Base-by-base conservation (phyloP, 1,284 basidiomycete genomes). In the Takashimella tepidaria region DNA sequence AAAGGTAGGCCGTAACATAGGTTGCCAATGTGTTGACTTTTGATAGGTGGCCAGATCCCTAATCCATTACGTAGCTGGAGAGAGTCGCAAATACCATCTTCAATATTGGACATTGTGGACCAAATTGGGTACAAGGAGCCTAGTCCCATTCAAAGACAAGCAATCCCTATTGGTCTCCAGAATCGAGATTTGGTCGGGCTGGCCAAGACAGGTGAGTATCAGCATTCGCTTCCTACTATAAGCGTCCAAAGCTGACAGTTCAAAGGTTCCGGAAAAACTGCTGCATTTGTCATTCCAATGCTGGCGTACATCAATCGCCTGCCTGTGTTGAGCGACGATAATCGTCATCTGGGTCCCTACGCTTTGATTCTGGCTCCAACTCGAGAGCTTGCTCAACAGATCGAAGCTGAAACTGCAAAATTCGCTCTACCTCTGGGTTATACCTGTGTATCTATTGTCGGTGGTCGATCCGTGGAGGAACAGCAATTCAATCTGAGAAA, bases 211-310 rank as follows among this genome's bases (percentile, higher is more conserved):
- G 90, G 89, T 88, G 53, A 47, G 80, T 62, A 10, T 41, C 51
- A 41, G 47, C 23, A 23, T n/a, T 59, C 12, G 53, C 12, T 37
- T 49, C 43, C 41, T 31, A 23, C 22, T 46, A 2, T n/a, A n/a
- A n/a, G n/a, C n/a, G n/a, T n/a, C 8, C 22, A 25, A 16, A 27
- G n/a, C 50, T 42, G 16, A 22, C 63, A 46, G 31, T 47, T 23
- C 51, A 8, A 54, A 91, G 91, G 92, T 80, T 98, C 95, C 63
- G 95, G 95, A 71, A 98, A 98, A 80, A 98, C 95, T 13, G 95
- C 93, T n/a, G 92, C 93, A 2, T 98, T 98, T 76, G 92, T 98
- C 56, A 95, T 98, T 51, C 95, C 95, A 19, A 95, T 98, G 90
- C 81, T 98, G 47, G 81, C 90, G 25, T 98, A 97, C 77, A 98